phyloP scores from a whole-genome alignment of 305 asterid species.

The Fraxinus angustifolia region DNA sequence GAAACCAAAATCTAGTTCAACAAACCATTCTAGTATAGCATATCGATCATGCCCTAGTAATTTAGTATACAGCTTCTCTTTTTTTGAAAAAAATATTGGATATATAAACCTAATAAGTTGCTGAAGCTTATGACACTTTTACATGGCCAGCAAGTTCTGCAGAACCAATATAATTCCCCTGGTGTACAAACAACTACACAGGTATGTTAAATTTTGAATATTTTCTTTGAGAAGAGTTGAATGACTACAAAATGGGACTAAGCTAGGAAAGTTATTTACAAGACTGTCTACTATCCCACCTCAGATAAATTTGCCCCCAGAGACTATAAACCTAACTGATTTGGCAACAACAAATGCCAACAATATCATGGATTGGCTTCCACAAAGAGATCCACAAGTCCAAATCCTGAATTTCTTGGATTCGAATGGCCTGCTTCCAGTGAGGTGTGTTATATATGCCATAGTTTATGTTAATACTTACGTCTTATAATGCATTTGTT shows the following conservation, averaged over 20 bases:
- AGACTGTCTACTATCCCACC: background rate
- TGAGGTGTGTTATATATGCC: constrained; percentile 47
- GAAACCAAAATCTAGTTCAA: background rate
- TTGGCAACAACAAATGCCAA: constrained; percentile 37
- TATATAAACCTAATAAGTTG: background rate
- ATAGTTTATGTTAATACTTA: background rate
- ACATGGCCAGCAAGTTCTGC: constrained; percentile 52
- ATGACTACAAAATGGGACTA: background rate
- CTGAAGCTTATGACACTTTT: background rate
- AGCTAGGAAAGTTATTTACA: background rate
- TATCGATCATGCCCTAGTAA: background rate
- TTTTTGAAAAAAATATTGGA: background rate
- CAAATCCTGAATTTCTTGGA: constrained; percentile 69
- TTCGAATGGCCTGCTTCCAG: constrained; percentile 55
- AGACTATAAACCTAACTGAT: constrained; percentile 31
- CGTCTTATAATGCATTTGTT: background rate
- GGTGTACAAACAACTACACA: constrained; percentile 44
- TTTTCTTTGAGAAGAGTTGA: background rate
- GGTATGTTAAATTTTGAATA: constrained; percentile 27
- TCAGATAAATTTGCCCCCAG: constrained; percentile 50
- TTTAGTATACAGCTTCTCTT: background rate
- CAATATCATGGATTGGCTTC: constrained; percentile 58
- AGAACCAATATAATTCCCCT: constrained; percentile 43
- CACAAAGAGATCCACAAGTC: constrained; percentile 60
- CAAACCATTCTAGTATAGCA: background rate